A percentile compares a stretch with the other conserved stretches of the same genome.
These are phyloP conservation scores for Pelargonium australe DNA, from an alignment of 441 rosid species.

Conservation along the genomic window DNA sequence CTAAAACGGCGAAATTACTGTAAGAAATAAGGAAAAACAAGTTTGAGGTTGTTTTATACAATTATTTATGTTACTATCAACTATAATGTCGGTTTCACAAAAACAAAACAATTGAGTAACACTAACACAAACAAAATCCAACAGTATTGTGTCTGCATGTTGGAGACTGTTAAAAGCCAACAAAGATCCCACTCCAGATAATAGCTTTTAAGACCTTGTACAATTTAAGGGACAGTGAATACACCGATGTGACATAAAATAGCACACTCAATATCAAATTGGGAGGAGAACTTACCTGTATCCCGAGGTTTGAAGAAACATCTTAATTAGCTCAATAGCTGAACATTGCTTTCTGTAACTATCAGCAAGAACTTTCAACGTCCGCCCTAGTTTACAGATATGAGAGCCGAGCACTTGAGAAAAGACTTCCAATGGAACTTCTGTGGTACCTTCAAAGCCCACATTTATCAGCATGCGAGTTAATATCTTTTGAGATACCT, in stretches of 20 bases:
- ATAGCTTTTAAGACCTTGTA: not conserved
- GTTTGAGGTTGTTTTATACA: not conserved
- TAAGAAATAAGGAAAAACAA: conserved; percentile 8
- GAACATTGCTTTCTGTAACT: conserved; percentile 80
- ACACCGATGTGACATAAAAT: conserved; percentile 9
- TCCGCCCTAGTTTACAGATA: conserved; percentile 60
- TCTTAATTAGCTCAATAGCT: conserved; percentile 65
- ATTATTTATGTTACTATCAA: not conserved
- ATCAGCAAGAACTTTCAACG: conserved; percentile 64
- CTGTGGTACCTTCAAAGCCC: conserved; percentile 73
- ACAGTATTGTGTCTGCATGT: not conserved
- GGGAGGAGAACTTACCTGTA: conserved; percentile 38
- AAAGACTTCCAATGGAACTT: conserved; percentile 71
- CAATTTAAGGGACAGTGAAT: not conserved
- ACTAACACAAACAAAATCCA: no score
- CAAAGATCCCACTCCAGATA: not conserved
- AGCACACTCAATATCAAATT: not conserved
- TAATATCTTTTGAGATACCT: conserved; percentile 54
- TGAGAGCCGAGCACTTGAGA: conserved; percentile 67
- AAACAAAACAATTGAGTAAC: no score
- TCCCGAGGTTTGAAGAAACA: conserved; percentile 75
- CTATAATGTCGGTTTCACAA: no score
- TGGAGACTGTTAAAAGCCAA: not conserved
- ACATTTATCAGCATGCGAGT: conserved; percentile 44
- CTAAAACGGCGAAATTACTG: conserved; percentile 59